Base-by-base conservation (phyloP, 352 stramenopile species). In the Phytophthora hibernalis region DNA sequence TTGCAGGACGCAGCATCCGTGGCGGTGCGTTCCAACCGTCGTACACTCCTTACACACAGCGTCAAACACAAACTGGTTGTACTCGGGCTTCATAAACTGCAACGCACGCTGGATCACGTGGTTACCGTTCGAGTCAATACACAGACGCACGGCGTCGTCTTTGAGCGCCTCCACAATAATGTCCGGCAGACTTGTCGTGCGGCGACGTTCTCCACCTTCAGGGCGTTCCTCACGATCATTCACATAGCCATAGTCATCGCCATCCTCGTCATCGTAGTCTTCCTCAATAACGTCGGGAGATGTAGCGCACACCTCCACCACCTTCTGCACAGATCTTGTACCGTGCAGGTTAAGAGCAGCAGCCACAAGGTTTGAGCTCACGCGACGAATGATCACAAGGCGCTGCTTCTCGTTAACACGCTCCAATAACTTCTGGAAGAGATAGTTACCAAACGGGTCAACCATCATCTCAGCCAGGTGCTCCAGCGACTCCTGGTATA, bases 401-500 rank as follows among this genome's bases (percentile, higher is more conserved):
- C 97, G 87, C 68, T 99, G 92, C 38, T 90, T 84, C 5, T 90
- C 80, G 30, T 82, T 93, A 49, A 98, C 96, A 48, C 97, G 93
- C 63, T 99, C 97, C 24, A 99, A 79, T 30, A 99, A 94, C 77
- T 99, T 99, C 79, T 99, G 97, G 74, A 99, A 99, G 12, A 99
- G 76, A 63, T 99, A 99, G 72, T 99, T 99, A 7, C 97, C 97
- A 75, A 99, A 99, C 6, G 97, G 97, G 74, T 99, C 97, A n/a
- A 98, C 95, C 96, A 99, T 99, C 73, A 98, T 97, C 71, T 98
- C 95, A 11, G 91, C 91, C 79, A 98, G 91, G 68, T 98, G 97
- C 26, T 97, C 88, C 8, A 98, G 80, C n/a, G 96, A 96, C 79
- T 99, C 96, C n/a, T 96, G 86, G 53, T 98, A 97, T 67, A 99